Conservation (phyloP, 1,284 basidiomycete species). For the Microbotryum silenes-acaulis region DNA sequence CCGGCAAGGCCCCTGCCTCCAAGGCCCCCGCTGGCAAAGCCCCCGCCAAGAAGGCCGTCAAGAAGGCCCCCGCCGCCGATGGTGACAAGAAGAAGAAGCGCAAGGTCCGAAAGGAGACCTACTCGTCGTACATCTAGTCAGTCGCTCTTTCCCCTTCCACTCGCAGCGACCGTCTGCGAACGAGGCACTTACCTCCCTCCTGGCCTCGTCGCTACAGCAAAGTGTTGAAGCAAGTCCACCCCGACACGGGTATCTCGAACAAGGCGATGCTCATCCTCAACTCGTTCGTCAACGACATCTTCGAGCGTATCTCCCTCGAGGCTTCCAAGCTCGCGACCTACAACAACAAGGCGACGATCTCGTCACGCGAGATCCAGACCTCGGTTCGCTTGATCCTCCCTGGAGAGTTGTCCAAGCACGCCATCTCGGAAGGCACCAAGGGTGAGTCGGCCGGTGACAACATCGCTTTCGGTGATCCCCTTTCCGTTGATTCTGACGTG, state of each 20-base stretch:
- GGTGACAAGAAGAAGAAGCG: constrained; percentile 83
- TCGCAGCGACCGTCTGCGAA: too few species aligned
- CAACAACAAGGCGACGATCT: constrained; percentile 91
- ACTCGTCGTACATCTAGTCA: constrained; percentile 24
- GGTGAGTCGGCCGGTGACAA: constrained; percentile 32
- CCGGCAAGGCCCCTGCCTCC: constrained; percentile 50
- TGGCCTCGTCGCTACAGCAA: constrained; percentile 31
- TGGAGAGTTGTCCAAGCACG: constrained; percentile 70
- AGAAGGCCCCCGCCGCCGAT: constrained; percentile 46
- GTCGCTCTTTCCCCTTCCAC: not conserved
- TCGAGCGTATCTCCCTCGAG: constrained; percentile 41
- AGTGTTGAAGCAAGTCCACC: constrained; percentile 54
- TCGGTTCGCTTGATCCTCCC: constrained; percentile 81
- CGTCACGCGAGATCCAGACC: constrained; percentile 77
- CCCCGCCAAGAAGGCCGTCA: constrained; percentile 58
- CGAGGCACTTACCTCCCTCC: not conserved
- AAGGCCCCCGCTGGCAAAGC: constrained; percentile 71
- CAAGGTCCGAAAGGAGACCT: constrained; percentile 50
- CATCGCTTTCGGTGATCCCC: too few species aligned
- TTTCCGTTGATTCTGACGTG: too few species aligned
- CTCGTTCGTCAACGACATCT: constrained; percentile 46
- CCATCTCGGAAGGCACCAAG: constrained; percentile 73
- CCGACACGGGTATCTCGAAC: constrained; percentile 46
- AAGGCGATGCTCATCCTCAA: constrained; percentile 44
- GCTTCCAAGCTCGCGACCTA: constrained; percentile 65